Evolutionary conservation across 768 basidiomycete genomes (phyloP).

Genomic region (Tylopilus intermedius): DNA sequence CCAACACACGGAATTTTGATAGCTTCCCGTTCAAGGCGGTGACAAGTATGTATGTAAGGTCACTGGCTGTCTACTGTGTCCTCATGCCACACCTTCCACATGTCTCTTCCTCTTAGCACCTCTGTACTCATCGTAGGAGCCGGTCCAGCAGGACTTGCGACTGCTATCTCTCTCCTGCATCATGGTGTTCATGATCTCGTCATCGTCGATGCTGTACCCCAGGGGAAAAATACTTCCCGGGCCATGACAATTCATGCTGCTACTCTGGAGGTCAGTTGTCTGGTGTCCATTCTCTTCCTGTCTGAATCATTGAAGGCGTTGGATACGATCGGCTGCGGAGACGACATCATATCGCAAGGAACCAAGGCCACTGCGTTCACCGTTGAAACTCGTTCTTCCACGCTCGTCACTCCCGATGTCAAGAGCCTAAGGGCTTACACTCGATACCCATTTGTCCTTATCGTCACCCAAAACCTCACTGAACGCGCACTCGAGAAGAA

Average conservation of each 20-base stretch:
- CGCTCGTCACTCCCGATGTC: slow-evolving; percentile 15
- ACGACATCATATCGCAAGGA: slow-evolving; percentile 35
- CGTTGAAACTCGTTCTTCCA: slow-evolving; percentile 24
- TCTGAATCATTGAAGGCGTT: slow-evolving; percentile 40
- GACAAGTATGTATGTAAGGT: no score
- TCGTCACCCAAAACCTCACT: not conserved
- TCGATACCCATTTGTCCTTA: slow-evolving; percentile 35
- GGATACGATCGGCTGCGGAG: slow-evolving; percentile 39
- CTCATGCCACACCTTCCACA: not conserved
- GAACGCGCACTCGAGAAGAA: slow-evolving; percentile 28
- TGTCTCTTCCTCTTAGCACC: not conserved
- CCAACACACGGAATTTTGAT: not conserved
- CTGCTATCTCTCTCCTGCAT: slow-evolving; percentile 41
- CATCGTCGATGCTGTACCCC: slow-evolving; percentile 36
- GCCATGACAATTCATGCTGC: slow-evolving; percentile 46
- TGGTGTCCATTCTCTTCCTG: slow-evolving; percentile 10
- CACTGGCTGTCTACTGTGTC: no score
- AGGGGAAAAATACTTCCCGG: slow-evolving; percentile 37
- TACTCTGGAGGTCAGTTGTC: slow-evolving; percentile 24
- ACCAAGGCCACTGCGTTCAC: slow-evolving; percentile 25
- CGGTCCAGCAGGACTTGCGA: slow-evolving; percentile 45
- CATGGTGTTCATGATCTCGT: slow-evolving; percentile 39
- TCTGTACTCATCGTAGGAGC: not conserved
- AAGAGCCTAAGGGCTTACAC: slow-evolving; percentile 35
- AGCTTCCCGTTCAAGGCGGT: no score